Base-by-base conservation (phyloP, 805 yeast species). In the Pichia eremophila region DNA sequence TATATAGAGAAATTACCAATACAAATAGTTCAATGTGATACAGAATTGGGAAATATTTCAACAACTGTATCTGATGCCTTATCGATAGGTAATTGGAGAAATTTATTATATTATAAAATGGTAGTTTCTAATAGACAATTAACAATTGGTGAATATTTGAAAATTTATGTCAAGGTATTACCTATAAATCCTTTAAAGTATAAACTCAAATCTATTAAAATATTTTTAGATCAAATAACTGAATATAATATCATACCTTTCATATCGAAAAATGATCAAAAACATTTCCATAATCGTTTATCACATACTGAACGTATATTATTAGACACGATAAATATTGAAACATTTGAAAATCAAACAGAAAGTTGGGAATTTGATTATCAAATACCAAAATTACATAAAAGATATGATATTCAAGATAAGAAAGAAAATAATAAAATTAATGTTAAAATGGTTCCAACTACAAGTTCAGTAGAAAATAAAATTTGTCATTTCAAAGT, bases 11-110 rank as follows among this genome's bases (percentile, higher is more conserved):
- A 40, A 7, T 19, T 50, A 39, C 51, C 51, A 14, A n/a, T 50
- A 12, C 48, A 47, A 17, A 12, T 32, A 47, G 53, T 50, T 43
- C 49, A 31, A 40, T 59, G 62, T 36, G 41, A 46, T 18, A 46
- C 51, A 5, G 46, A 42, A 25, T 12, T 28, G 11, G 35, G 5
- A 15, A 37, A 10, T 3, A 22, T 5, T 8, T 41, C 44, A 5
- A 27, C 34, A n/a, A 38, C 45, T 3, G 14, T 29, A 10, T 41
- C 51, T 2, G 52, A 47, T 43, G 44, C 49, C 4, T n/a, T 57
- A 4, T 57, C 63, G 0, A 27, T 57, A 18, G 69, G 68, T 8
- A 60, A 53, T 39, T 65, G 69, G 69, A 57, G 68, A 54, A 50
- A 62, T 34, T 44, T 63, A 39, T 45, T 58, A 12, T 51, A 48